Evolutionary conservation across 768 basidiomycete genomes (phyloP).

Genomic region (Phaeolepiota aurea): DNA sequence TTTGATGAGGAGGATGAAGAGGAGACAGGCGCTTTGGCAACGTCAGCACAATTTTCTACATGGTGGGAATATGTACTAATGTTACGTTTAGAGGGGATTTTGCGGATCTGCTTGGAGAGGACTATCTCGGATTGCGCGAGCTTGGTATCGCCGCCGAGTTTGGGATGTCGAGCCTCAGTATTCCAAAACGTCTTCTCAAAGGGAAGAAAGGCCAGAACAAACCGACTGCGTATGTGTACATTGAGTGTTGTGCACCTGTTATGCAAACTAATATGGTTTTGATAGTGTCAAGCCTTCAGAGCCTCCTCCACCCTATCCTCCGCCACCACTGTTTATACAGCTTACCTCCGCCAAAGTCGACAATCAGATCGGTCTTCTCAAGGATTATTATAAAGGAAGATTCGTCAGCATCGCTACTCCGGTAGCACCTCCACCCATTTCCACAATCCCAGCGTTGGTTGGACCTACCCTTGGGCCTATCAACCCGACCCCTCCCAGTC

Average conservation of each 20-base stretch:
- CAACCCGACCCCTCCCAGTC: background rate
- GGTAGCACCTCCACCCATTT: slow-evolving; percentile 12
- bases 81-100: slow-evolving; percentile 64
- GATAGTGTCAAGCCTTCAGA: slow-evolving; percentile 56
- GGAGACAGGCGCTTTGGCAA: slow-evolving; percentile 30
- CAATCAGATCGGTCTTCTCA: slow-evolving; percentile 81
- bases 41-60: slow-evolving; percentile 15
- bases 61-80: background rate
- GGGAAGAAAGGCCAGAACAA: slow-evolving; percentile 44
- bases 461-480: slow-evolving; percentile 4
- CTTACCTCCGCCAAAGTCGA: slow-evolving; percentile 60
- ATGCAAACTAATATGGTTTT: slow-evolving; percentile 1
- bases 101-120: slow-evolving; percentile 81
- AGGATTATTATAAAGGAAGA: slow-evolving; percentile 59
- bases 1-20: slow-evolving; percentile 43
- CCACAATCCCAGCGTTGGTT: slow-evolving; percentile 9
- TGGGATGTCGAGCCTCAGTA: slow-evolving; percentile 65
- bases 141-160: slow-evolving; percentile 84
- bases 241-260: slow-evolving; percentile 1
- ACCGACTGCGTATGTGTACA: slow-evolving; percentile 38
- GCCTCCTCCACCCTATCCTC: slow-evolving; percentile 78
- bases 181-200: slow-evolving; percentile 73
- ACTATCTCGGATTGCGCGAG: slow-evolving; percentile 85
- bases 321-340: slow-evolving; percentile 73
- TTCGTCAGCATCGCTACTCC: slow-evolving; percentile 32